Base-by-base conservation (phyloP, 139 green algal genomes). In the Chlorella sp. region DNA sequence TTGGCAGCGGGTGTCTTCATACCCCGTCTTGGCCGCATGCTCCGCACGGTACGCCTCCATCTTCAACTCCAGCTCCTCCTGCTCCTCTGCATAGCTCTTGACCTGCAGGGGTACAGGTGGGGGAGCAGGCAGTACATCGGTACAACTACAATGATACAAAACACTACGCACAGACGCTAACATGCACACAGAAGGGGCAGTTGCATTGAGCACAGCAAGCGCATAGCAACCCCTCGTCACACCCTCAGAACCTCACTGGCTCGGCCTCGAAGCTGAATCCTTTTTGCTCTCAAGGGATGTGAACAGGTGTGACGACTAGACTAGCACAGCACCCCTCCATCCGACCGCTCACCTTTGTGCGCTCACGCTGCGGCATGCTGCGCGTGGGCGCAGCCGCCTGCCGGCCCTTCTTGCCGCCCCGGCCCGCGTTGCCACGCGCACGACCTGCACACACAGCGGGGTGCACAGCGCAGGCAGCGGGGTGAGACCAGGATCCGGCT, bases 1-100 rank as follows among this genome's bases (percentile, higher is more conserved):
- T 40, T 90, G 32, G 66, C 87, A 90, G 39, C 64, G 37, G 0
- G 87, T 86, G 48, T 86, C 79, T 61, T 86, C 78, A 64, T 86
- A 90, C 0, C 87, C 87, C 18, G 28, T 86, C 34, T 57, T 64
- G 48, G 71, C 19, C 0, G 34, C 18, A 34, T 89, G 42, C 68
- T 85, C 78, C 79, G 66, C 28, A 0, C 66, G 40, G 79, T 77
- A 85, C 28, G 87, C 87, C 78, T 80, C 30, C 69, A 77, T 36
- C 69, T 80, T 53, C 16, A 86, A 32, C 87, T 90, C 87, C 61
- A 86, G 87, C 64, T 90, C 87, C 12, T 90, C 87, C 12, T 90
- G 69, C 86, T 68, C 76, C 76, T 89, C 86, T 42, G 68, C 86
- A 42, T 89, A 85, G 86, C 75, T 89, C 75, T 85, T 89, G 53